Percentiles rank a stretch among this genome's conserved stretches.
These are phyloP conservation scores for Zea luxurians DNA, from an alignment of 176 grass and related monocot genomes.

Conservation along the genomic window DNA sequence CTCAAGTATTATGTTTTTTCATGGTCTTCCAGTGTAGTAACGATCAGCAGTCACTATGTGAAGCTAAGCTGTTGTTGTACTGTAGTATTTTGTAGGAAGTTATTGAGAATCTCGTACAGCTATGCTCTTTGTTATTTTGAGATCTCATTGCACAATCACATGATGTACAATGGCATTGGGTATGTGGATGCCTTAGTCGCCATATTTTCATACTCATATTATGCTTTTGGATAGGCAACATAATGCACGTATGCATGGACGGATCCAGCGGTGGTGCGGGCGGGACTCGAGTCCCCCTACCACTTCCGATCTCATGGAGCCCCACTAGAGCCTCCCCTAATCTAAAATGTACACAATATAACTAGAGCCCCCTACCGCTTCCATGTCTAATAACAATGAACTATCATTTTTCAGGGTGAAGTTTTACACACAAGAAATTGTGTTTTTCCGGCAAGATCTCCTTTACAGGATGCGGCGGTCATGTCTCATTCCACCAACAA, in stretches of 20 bases:
- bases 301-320: too few species aligned
- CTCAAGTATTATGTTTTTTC: not conserved
- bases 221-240: not conserved
- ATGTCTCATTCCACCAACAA: conserved; percentile 73
- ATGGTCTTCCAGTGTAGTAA: conserved; percentile 18
- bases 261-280: too few species aligned
- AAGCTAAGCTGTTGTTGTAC: not conserved
- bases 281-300: too few species aligned
- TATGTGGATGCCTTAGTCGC: not conserved
- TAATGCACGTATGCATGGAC: not conserved
- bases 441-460: conserved; percentile 94
- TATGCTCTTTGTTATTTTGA: conserved; percentile 3
- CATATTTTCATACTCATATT: not conserved
- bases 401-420: conserved; percentile 59
- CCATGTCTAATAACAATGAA: conserved; percentile 17
- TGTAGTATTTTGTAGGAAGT: conserved; percentile 1
- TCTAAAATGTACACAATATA: too few species aligned
- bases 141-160: not conserved
- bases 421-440: conserved; percentile 97
- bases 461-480: conserved; percentile 93
- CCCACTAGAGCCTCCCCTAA: too few species aligned
- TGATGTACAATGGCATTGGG: not conserved
- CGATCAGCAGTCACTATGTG: not conserved
- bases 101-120: not conserved
- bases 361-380: too few species aligned